phyloP scores from a whole-genome alignment of 1,284 basidiomycete genomes.

The Cronartium ribicola region DNA sequence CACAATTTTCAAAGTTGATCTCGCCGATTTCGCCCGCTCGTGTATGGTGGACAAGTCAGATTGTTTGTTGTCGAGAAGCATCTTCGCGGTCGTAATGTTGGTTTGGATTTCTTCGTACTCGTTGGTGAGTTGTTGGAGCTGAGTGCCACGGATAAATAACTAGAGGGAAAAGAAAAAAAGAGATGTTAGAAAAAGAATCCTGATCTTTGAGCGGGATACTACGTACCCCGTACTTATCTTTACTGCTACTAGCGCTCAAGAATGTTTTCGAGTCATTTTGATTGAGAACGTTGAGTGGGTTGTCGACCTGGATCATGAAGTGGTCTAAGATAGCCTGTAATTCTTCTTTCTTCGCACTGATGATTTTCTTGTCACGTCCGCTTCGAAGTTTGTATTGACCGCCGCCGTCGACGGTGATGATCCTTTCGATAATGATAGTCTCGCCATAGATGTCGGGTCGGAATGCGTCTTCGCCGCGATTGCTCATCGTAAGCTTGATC shows the following conservation, averaged over 20 bases:
- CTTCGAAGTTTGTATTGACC: conserved; percentile 72
- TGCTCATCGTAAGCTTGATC: conserved; percentile 76
- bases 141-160: conserved; percentile 93
- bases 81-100: conserved; percentile 64
- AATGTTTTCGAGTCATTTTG: conserved; percentile 69
- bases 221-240: conserved; percentile 82
- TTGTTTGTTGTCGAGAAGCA: conserved; percentile 52
- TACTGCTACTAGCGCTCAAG: conserved; percentile 71
- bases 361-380: conserved; percentile 60
- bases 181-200: conserved; percentile 8
- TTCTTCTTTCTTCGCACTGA: conserved; percentile 79
- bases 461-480: conserved; percentile 83
- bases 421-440: conserved; percentile 76
- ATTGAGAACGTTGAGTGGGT: conserved; percentile 77
- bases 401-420: conserved; percentile 69
- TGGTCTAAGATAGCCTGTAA: conserved; percentile 81
- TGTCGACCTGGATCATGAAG: conserved; percentile 89
- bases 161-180: conserved; percentile 50
- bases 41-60: conserved; percentile 71
- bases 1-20: conserved; percentile 65
- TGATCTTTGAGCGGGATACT: neutral
- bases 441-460: conserved; percentile 75
- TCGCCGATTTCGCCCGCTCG: conserved; percentile 61
- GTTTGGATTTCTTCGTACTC: conserved; percentile 75
- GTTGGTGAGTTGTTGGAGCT: conserved; percentile 77